Percentiles rank a stretch among this genome's conserved stretches.
These are phyloP conservation scores for Colletotrichum tabaci DNA, from an alignment of 2,329 filamentous ascomycete species.

Conservation along the genomic window DNA sequence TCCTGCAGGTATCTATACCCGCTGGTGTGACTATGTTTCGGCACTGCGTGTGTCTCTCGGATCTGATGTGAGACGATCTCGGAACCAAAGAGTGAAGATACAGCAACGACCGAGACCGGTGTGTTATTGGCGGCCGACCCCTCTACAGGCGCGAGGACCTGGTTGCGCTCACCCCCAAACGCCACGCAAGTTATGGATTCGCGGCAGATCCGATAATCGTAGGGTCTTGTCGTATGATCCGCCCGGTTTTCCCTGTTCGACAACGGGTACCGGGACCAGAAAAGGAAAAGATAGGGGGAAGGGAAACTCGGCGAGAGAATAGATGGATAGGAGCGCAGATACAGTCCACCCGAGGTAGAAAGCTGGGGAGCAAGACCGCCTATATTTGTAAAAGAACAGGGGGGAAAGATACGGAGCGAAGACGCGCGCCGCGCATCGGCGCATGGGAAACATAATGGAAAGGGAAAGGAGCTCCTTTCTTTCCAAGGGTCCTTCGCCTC, in stretches of 20 bases:
- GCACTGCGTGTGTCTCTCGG: slow-evolving; percentile 14
- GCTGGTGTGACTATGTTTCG: slow-evolving; percentile 1
- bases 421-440: slow-evolving; percentile 2
- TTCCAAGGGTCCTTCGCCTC: slow-evolving; percentile 12
- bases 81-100: neutral
- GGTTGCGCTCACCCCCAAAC: slow-evolving; percentile 15
- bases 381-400: neutral
- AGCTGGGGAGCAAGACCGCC: slow-evolving; percentile 32
- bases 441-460: slow-evolving; percentile 22
- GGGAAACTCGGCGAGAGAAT: slow-evolving; percentile 16
- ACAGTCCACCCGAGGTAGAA: slow-evolving; percentile 26
- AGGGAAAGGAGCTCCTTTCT: slow-evolving; percentile 7
- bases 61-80: slow-evolving; percentile 21
- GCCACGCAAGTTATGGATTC: neutral
- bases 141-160: neutral
- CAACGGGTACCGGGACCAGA: neutral
- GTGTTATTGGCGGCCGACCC: slow-evolving; percentile 5
- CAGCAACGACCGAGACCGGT: slow-evolving; percentile 27
- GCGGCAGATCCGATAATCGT: neutral
- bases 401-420: neutral
- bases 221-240: slow-evolving; percentile 11
- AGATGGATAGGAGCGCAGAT: slow-evolving; percentile 15
- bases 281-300: slow-evolving; percentile 8
- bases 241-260: slow-evolving; percentile 1
- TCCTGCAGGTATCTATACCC: neutral